Conservation (phyloP, 2,329 filamentous ascomycete genomes). For the Cladophialophora yegresii region DNA sequence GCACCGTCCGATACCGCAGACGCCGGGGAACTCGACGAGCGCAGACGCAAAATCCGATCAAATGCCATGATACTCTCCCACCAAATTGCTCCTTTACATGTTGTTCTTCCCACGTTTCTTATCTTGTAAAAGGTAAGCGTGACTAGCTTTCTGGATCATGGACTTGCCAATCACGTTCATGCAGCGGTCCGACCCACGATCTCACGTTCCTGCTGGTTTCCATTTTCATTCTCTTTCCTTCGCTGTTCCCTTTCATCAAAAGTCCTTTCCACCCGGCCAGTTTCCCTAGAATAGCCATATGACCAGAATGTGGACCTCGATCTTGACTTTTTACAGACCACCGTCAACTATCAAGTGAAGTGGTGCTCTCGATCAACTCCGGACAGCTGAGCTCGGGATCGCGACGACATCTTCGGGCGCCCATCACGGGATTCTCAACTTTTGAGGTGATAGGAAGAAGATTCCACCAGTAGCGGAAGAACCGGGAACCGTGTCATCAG, state of each 20-base stretch:
- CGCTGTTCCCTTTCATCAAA: neutral
- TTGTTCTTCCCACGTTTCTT: conserved; percentile 15
- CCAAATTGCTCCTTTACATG: neutral
- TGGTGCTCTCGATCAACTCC: neutral
- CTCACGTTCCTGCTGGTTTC: conserved; percentile 6
- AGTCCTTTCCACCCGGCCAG: neutral
- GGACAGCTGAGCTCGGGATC: neutral
- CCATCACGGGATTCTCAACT: neutral
- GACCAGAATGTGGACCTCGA: conserved; percentile 11
- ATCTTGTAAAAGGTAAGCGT: conserved; percentile 13
- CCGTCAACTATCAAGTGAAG: conserved; percentile 18
- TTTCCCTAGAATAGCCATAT: neutral
- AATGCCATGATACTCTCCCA: conserved; percentile 2
- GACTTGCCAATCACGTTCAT: conserved; percentile 20
- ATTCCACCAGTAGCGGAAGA: neutral
- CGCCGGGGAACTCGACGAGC: conserved; percentile 7
- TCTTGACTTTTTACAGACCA: conserved; percentile 24
- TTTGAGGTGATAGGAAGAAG: neutral
- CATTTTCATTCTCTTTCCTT: neutral
- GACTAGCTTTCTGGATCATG: conserved; percentile 2
- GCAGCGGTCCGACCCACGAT: conserved; percentile 18
- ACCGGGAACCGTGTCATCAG: neutral
- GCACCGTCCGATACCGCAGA: neutral
- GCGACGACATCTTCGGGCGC: neutral
- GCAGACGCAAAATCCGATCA: neutral